Evolutionary conservation across 2,329 filamentous ascomycete genomes (phyloP).

Genomic region (Byssoonygena ceratinophila): DNA sequence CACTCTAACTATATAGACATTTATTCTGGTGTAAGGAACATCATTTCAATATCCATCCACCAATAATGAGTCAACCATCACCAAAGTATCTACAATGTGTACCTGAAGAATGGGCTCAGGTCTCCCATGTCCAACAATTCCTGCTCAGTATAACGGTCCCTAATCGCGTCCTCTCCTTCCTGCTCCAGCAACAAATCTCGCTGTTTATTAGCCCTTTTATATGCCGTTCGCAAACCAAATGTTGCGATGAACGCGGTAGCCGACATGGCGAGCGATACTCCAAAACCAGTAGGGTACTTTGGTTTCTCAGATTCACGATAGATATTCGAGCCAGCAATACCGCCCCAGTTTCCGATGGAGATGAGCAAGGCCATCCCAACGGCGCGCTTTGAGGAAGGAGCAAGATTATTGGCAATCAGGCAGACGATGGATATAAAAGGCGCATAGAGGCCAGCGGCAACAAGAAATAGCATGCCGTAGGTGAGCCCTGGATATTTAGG

Average conservation of each 20-base stretch:
- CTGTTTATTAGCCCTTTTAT: conserved; percentile 28
- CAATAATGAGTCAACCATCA: too few species aligned
- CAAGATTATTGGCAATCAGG: conserved; percentile 25
- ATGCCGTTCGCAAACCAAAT: conserved; percentile 23
- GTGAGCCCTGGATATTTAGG: conserved; percentile 14
- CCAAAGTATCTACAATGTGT: conserved; percentile 17
- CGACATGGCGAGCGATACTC: conserved; percentile 25
- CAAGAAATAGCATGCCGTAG: conserved; percentile 16
- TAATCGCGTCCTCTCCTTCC: conserved; percentile 26
- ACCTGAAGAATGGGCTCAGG: conserved; percentile 31
- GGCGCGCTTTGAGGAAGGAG: conserved; percentile 32
- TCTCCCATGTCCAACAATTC: conserved; percentile 24
- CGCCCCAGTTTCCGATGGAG: conserved; percentile 33
- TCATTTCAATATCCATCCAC: too few species aligned
- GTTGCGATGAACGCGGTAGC: conserved; percentile 19
- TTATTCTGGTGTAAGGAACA: too few species aligned
- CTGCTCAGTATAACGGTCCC: conserved; percentile 27
- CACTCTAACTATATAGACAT: too few species aligned
- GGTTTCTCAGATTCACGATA: conserved; percentile 25
- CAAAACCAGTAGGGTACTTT: conserved; percentile 28
- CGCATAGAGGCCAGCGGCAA: conserved; percentile 15
- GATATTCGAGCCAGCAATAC: conserved; percentile 30
- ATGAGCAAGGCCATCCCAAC: conserved; percentile 36
- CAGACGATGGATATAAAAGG: conserved; percentile 15
- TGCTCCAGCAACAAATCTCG: conserved; percentile 23